These are phyloP conservation scores for Claviceps sp. DNA, from an alignment of 2,329 filamentous ascomycete species.

Conservation along the genomic window DNA sequence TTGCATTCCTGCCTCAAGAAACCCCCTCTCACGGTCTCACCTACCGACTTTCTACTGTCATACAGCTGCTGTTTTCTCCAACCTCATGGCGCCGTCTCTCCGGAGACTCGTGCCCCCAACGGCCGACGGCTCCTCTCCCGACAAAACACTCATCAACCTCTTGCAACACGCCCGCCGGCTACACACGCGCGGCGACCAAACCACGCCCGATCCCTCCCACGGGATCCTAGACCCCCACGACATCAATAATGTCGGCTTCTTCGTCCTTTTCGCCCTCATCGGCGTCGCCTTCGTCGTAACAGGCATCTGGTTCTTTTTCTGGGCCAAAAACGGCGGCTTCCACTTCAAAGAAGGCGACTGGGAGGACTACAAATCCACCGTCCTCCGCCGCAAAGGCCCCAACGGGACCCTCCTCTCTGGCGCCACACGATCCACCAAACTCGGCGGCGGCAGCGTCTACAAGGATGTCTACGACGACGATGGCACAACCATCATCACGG, in stretches of 20 bases:
- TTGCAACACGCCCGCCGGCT: constrained; percentile 23
- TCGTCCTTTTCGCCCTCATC: constrained; percentile 76
- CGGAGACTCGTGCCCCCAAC: constrained; percentile 13
- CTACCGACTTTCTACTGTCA: no score
- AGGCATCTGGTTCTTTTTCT: constrained; percentile 96
- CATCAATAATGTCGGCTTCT: constrained; percentile 58
- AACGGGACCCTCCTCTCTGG: constrained; percentile 77
- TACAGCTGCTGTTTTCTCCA: no score
- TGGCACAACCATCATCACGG: constrained; percentile 31
- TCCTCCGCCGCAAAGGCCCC: constrained; percentile 74
- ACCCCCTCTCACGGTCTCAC: no score
- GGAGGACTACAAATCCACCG: constrained; percentile 97
- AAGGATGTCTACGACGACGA: constrained; percentile 49
- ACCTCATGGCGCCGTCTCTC: constrained; percentile 25
- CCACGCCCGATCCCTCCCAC: constrained; percentile 24
- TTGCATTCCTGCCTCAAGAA: no score
- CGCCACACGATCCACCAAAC: constrained; percentile 66
- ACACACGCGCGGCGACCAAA: constrained; percentile 19
- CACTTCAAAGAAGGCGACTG: constrained; percentile 75
- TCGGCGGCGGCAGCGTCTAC: constrained; percentile 81
- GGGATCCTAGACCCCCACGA: constrained; percentile 40
- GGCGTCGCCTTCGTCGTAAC: constrained; percentile 61
- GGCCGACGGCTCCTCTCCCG: not conserved
- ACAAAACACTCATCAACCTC: no score
- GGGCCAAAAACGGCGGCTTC: constrained; percentile 93